Evolutionary conservation across 1,284 basidiomycete species (phyloP).

Genomic region (Coniophora puteana): DNA sequence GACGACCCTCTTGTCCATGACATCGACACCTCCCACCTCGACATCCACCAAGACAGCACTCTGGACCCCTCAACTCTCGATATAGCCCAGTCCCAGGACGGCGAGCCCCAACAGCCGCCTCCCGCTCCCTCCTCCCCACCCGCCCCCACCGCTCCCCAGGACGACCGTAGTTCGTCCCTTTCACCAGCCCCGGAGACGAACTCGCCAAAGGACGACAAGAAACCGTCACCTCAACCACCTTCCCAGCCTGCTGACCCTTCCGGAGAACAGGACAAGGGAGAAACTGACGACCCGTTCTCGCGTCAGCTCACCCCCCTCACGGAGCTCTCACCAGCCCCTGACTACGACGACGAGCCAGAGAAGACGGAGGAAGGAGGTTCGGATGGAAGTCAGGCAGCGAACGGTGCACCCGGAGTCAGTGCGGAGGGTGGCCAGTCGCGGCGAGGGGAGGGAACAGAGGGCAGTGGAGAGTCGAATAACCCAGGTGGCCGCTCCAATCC

Average conservation of each 20-base stretch:
- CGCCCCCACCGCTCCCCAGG: constrained; percentile 19
- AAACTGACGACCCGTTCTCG: constrained; percentile 34
- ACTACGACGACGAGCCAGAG: constrained; percentile 35
- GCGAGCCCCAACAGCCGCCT: constrained; percentile 21
- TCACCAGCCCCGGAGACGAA: constrained; percentile 45
- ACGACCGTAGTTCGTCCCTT: constrained; percentile 44
- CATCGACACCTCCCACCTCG: constrained; percentile 20
- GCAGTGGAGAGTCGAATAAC: constrained; percentile 21
- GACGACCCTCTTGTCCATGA: constrained; percentile 20
- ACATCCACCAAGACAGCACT: constrained; percentile 14
- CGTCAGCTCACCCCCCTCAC: constrained; percentile 62
- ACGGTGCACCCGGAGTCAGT: background rate
- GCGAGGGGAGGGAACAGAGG: constrained; percentile 8
- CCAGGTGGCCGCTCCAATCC: too few species aligned
- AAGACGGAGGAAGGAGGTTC: constrained; percentile 17
- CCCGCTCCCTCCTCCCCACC: constrained; percentile 22
- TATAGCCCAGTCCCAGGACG: constrained; percentile 11
- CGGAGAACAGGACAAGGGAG: constrained; percentile 14
- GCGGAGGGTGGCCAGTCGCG: too few species aligned
- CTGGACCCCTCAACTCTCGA: constrained; percentile 4
- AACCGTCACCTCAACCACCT: constrained; percentile 5
- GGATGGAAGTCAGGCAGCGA: constrained; percentile 12
- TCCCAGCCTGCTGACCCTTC: constrained; percentile 14
- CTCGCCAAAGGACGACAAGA: constrained; percentile 22
- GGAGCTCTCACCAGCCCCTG: constrained; percentile 62